Conservation (phyloP, 1,284 basidiomycete genomes). For the Spongispora temasekensis region DNA sequence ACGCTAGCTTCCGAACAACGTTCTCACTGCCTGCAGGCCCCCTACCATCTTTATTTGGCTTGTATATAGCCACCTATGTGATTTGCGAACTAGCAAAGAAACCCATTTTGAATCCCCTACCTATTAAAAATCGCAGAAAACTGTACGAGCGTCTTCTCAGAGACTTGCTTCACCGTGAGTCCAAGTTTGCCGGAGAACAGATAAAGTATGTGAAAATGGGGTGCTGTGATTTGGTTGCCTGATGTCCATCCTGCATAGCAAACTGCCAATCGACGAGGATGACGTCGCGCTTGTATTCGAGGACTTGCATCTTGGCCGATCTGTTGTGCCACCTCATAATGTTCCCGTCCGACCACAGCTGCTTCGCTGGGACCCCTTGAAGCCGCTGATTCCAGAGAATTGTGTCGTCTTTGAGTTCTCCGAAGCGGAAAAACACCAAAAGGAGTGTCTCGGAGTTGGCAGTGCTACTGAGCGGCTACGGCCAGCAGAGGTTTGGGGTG, state of each 20-base stretch:
- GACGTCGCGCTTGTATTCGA: slow-evolving; percentile 86
- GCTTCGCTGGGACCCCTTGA: slow-evolving; percentile 76
- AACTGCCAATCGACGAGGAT: slow-evolving; percentile 76
- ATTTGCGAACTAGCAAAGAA: slow-evolving; percentile 82
- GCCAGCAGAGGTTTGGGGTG: slow-evolving; percentile 66
- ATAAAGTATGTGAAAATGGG: slow-evolving; percentile 50
- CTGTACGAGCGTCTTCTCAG: slow-evolving; percentile 81
- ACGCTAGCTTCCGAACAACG: not conserved
- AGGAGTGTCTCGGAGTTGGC: slow-evolving; percentile 44
- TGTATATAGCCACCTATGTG: slow-evolving; percentile 86
- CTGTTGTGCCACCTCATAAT: slow-evolving; percentile 72
- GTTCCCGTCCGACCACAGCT: slow-evolving; percentile 72
- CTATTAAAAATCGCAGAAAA: slow-evolving; percentile 84
- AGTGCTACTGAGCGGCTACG: slow-evolving; percentile 25
- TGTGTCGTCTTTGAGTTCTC: slow-evolving; percentile 77
- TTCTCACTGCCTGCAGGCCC: slow-evolving; percentile 52
- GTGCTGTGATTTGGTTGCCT: too few relatives aligned
- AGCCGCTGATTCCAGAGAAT: slow-evolving; percentile 71
- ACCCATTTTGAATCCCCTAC: slow-evolving; percentile 78
- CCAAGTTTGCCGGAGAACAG: slow-evolving; percentile 55
- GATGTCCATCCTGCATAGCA: slow-evolving; percentile 49
- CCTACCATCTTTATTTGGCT: slow-evolving; percentile 85
- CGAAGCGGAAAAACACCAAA: slow-evolving; percentile 72
- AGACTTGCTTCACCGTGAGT: slow-evolving; percentile 73
- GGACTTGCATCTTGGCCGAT: slow-evolving; percentile 82